Evolutionary conservation across 352 stramenopile genomes (phyloP).

Genomic region (Pythium grandisporangium): DNA sequence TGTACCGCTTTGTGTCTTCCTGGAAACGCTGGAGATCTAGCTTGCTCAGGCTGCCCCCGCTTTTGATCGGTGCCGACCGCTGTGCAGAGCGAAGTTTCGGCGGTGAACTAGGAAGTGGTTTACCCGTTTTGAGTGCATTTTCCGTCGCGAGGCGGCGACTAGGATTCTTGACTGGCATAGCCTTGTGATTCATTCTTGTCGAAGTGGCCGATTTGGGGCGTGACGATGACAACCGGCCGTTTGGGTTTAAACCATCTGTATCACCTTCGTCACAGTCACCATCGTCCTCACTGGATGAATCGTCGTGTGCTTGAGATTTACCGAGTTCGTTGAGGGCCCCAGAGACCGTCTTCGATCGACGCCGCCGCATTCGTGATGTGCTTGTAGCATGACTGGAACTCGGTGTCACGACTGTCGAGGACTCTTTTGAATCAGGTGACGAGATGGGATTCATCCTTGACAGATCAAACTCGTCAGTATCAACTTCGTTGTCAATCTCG

Average conservation of each 20-base stretch:
- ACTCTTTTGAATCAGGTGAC: constrained; percentile 7
- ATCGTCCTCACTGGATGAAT: constrained; percentile 20
- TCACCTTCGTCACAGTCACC: neutral
- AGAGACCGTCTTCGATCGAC: constrained; percentile 28
- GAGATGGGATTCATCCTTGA: constrained; percentile 9
- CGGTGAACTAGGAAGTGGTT: constrained; percentile 13
- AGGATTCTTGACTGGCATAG: neutral
- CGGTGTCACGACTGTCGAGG: constrained; percentile 10
- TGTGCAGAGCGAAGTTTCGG: too few relatives aligned
- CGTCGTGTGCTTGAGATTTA: constrained; percentile 19
- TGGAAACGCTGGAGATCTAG: constrained; percentile 71
- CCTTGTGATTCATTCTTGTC: too few relatives aligned
- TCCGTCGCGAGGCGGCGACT: constrained; percentile 6
- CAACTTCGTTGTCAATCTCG: constrained; percentile 85
- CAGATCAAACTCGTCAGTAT: constrained; percentile 68
- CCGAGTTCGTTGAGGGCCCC: constrained; percentile 21
- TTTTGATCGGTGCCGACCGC: constrained; percentile 1
- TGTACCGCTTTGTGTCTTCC: constrained; percentile 63
- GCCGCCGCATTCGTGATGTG: constrained; percentile 7
- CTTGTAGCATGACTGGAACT: neutral
- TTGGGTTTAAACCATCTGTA: too few relatives aligned
- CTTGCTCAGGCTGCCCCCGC: constrained; percentile 21
- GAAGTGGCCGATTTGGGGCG: too few relatives aligned
- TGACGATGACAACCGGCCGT: too few relatives aligned
- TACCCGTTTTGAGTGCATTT: constrained; percentile 11